Evolutionary conservation across 176 grass and related monocot species (phyloP).

Genomic region (Hordeum marinum): DNA sequence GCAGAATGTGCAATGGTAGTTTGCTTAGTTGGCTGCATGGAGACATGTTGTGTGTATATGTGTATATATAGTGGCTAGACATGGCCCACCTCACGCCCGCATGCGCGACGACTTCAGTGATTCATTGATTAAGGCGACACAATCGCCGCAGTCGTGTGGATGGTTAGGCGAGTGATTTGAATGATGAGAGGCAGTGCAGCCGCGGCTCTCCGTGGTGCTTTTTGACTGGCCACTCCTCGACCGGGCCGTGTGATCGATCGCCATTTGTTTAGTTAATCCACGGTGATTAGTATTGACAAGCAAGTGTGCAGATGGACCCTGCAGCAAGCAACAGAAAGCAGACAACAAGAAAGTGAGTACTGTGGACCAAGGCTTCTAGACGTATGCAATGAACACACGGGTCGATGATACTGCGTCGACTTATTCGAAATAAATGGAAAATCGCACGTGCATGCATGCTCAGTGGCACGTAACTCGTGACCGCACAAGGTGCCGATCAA

Average conservation of each 20-base stretch:
- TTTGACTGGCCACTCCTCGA: slow-evolving; percentile 35
- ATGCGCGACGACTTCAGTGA: fast-evolving
- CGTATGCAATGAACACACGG: too few relatives aligned
- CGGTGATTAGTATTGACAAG: neutral
- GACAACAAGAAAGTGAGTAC: neutral
- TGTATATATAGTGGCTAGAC: slow-evolving; percentile 30
- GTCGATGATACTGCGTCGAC: neutral
- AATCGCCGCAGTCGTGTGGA: neutral
- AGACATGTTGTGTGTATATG: neutral
- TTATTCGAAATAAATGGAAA: neutral
- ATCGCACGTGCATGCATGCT: neutral
- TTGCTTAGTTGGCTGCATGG: slow-evolving; percentile 12
- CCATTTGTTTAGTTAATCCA: slow-evolving; percentile 17
- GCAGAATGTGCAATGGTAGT: neutral
- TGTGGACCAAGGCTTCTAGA: neutral
- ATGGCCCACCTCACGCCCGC: neutral
- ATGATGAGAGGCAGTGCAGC: slow-evolving; percentile 13
- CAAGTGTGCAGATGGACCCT: neutral
- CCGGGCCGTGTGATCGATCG: neutral
- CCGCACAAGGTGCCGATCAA: too few relatives aligned
- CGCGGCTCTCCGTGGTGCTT: neutral
- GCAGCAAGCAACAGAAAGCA: neutral
- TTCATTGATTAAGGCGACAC: neutral
- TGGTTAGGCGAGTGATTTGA: slow-evolving; percentile 39
- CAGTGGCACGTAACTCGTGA: neutral